Evolutionary conservation across 345 rosid species (phyloP).

Genomic region (Trapa bicornis): DNA sequence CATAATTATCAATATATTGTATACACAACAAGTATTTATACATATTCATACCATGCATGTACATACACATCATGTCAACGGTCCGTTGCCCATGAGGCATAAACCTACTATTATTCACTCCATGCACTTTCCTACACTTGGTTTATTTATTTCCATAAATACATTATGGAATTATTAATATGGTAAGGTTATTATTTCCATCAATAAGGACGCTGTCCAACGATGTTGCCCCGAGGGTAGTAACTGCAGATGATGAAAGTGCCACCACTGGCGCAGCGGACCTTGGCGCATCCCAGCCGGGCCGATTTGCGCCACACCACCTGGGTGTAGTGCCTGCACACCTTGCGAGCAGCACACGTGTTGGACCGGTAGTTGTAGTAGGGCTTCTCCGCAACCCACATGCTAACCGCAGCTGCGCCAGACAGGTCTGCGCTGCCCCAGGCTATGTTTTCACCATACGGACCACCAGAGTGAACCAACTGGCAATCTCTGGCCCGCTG

Average conservation of each 20-base stretch:
- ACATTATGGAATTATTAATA: too few species aligned
- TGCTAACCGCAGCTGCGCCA: background rate
- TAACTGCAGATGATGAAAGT: background rate
- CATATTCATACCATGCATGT: too few species aligned
- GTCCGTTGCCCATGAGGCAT: too few species aligned
- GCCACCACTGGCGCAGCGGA: background rate
- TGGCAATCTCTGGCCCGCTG: background rate
- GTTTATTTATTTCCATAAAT: too few species aligned
- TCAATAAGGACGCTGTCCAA: background rate
- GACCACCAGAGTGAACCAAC: background rate
- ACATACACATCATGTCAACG: too few species aligned
- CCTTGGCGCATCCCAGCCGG: slow-evolving; percentile 4
- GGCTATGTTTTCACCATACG: slow-evolving; percentile 6
- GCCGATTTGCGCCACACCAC: slow-evolving; percentile 3
- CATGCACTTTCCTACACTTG: too few species aligned
- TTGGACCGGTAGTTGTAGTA: slow-evolving; percentile 1
- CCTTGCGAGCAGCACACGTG: background rate
- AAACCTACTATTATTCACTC: too few species aligned
- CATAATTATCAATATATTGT: too few species aligned
- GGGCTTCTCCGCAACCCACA: slow-evolving; percentile 6
- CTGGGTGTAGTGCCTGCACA: slow-evolving; percentile 4
- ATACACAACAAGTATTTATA: too few species aligned
- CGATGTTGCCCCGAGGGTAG: background rate
- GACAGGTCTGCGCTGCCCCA: slow-evolving; percentile 1
- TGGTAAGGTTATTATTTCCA: too few species aligned